These are phyloP conservation scores for Wickerhamomyces bisporus DNA, from an alignment of 805 yeast species.

Conservation along the genomic window DNA sequence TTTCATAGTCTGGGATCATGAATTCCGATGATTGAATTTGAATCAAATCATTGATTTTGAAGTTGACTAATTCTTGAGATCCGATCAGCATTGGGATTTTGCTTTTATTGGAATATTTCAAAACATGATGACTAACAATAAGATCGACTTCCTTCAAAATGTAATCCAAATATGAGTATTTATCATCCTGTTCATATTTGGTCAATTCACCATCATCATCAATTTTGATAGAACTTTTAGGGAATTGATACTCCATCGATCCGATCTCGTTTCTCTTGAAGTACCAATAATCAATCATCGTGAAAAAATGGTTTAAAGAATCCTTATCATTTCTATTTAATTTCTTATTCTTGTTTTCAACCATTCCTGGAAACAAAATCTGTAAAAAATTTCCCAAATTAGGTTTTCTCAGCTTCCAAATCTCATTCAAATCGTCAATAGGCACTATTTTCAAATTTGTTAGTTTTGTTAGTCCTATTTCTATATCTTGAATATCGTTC, in stretches of 20 bases:
- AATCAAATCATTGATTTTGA: conserved; percentile 5
- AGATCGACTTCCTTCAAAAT: conserved; percentile 7
- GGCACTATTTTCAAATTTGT: conserved; percentile 6
- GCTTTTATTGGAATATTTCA: conserved; percentile 1
- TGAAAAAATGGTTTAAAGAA: conserved; percentile 3
- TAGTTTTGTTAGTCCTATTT: conserved; percentile 2
- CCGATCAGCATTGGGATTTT: conserved; percentile 3
- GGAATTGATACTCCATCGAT: conserved; percentile 9
- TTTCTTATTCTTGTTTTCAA: not conserved
- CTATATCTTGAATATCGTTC: not conserved
- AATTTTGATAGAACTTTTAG: not conserved
- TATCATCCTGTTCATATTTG: not conserved
- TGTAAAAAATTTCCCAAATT: conserved; percentile 6
- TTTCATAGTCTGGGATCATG: conserved; percentile 7
- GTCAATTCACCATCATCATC: not conserved
- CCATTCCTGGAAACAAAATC: not conserved
- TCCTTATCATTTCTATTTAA: not conserved
- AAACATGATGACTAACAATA: conserved; percentile 6
- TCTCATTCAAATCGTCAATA: conserved; percentile 8
- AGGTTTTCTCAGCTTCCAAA: conserved; percentile 9
- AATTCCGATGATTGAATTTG: conserved; percentile 7
- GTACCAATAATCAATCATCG: conserved; percentile 8
- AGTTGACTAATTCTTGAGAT: conserved; percentile 3
- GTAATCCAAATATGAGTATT: conserved; percentile 5
- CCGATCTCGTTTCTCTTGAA: conserved; percentile 6